Conservation (phyloP, 2,329 filamentous ascomycete genomes). For the Drechslera avenae region DNA sequence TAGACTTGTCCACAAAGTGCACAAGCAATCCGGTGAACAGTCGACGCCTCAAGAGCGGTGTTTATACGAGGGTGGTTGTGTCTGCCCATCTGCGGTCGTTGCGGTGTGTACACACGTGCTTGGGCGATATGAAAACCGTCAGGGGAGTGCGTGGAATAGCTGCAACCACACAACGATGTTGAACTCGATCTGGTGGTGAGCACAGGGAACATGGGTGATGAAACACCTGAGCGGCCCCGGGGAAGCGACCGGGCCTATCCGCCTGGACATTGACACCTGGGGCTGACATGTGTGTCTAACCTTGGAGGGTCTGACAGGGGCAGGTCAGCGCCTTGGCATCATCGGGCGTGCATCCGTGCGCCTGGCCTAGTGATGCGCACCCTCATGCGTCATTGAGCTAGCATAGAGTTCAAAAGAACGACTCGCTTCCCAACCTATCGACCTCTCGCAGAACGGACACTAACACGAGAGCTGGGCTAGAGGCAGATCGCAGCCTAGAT, state of each 20-base stretch:
- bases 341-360: constrained; percentile 4
- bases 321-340: constrained; percentile 10
- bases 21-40: background rate
- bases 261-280: constrained; percentile 13
- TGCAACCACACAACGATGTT: constrained; percentile 12
- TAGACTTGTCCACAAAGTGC: no score
- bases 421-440: background rate
- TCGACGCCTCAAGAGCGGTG: constrained; percentile 4
- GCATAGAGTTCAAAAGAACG: constrained; percentile 8
- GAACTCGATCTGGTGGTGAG: constrained; percentile 9
- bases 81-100: background rate
- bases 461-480: background rate
- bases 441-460: background rate
- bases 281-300: constrained; percentile 6
- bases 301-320: constrained; percentile 18
- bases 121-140: background rate
- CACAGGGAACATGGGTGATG: constrained; percentile 20
- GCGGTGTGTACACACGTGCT: constrained; percentile 6
- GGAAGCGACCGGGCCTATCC: constrained; percentile 14
- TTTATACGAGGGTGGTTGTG: background rate
- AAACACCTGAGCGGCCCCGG: constrained; percentile 10
- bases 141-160: constrained; percentile 2
- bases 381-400: constrained; percentile 6
- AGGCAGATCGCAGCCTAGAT: constrained; percentile 7
- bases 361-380: background rate